Conservation (phyloP, 345 rosid genomes). For the Salix purpurea region DNA sequence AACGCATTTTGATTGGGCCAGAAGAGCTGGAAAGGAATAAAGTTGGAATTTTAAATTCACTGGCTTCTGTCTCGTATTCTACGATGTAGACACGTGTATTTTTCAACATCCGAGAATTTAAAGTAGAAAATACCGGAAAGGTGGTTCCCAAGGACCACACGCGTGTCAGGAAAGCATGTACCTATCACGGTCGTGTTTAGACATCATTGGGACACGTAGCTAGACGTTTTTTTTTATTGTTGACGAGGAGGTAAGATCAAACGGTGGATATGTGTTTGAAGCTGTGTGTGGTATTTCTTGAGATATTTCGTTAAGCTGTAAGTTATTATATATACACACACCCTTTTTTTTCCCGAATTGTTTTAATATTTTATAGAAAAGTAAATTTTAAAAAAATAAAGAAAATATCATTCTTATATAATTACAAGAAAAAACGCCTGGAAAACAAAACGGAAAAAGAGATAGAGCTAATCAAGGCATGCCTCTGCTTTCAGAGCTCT, state of each 20-base stretch:
- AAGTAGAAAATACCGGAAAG: neutral
- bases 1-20: conserved; percentile 18
- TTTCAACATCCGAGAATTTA: neutral
- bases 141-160: conserved; percentile 27
- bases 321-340: too few relatives aligned
- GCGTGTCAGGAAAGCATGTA: conserved; percentile 53
- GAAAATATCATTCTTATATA: too few relatives aligned
- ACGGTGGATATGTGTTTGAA: conserved; percentile 39
- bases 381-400: too few relatives aligned
- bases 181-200: conserved; percentile 14
- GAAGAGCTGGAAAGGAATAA: conserved; percentile 12
- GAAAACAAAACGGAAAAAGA: too few relatives aligned
- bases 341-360: too few relatives aligned
- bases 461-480: too few relatives aligned
- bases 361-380: too few relatives aligned
- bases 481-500: neutral
- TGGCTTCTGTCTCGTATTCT: conserved; percentile 6
- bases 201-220: conserved; percentile 41
- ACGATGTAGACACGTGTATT: conserved; percentile 23
- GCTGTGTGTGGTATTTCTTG: neutral
- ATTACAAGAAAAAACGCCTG: too few relatives aligned
- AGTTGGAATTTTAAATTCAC: neutral
- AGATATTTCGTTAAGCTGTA: too few relatives aligned
- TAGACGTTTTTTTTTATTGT: conserved; percentile 37
- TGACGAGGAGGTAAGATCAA: conserved; percentile 2